Conservation (phyloP, 2,329 filamentous ascomycete species). For the Aspergillus arachidicola region DNA sequence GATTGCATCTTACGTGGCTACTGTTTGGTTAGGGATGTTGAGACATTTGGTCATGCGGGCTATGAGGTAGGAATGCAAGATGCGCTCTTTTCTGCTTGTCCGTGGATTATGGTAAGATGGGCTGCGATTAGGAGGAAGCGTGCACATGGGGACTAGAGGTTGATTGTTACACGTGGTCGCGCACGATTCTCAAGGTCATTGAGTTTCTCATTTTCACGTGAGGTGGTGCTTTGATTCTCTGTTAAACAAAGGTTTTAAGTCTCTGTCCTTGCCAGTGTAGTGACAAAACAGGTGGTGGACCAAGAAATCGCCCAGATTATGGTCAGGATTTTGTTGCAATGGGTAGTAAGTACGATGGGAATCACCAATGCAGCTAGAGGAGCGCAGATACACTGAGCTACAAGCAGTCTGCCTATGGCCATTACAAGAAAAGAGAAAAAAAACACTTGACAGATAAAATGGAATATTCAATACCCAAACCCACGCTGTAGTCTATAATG, state of each 20-base stretch:
- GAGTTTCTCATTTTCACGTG: not conserved
- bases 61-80: not conserved
- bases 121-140: not conserved
- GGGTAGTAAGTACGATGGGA: not conserved
- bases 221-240: not conserved
- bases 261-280: not conserved
- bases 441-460: not conserved
- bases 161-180: not conserved
- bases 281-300: not conserved
- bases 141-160: not conserved
- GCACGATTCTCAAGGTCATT: not conserved
- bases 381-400: not conserved
- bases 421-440: not conserved
- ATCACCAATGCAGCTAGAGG: not conserved
- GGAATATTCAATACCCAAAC: conserved; percentile 21
- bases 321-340: not conserved
- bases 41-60: not conserved
- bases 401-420: not conserved
- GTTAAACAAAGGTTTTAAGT: not conserved
- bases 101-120: not conserved
- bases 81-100: not conserved
- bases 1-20: not conserved
- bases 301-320: not conserved
- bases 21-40: not conserved
- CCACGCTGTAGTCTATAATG: conserved; percentile 28